Evolutionary conservation across 2,329 filamentous ascomycete species (phyloP).

Genomic region (Ophiostoma novo-ulmi): DNA sequence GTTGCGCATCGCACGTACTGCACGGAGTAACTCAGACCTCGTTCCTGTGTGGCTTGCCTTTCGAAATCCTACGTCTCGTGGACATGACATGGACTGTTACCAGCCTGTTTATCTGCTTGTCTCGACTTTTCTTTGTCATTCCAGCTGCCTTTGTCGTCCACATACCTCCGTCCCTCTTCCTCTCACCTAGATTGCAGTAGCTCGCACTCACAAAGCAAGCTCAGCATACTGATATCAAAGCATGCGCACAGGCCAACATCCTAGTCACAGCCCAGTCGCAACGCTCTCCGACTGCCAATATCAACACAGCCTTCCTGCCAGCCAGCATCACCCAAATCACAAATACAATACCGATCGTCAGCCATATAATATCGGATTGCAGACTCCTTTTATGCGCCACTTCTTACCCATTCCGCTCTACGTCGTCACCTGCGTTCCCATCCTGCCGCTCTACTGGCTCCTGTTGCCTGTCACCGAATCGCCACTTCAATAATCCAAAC

Average conservation of each 20-base stretch:
- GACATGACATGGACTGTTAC: neutral
- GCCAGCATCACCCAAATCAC: neutral
- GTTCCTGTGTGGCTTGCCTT: neutral
- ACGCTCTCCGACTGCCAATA: constrained; percentile 1
- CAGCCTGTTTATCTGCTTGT: neutral
- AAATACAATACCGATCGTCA: neutral
- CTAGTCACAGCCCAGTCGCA: neutral
- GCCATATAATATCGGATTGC: neutral
- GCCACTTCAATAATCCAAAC: neutral
- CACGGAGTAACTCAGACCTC: neutral
- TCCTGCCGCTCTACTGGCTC: neutral
- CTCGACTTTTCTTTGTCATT: constrained; percentile 3
- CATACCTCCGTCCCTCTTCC: neutral
- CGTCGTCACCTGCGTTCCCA: neutral
- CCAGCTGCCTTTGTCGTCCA: neutral
- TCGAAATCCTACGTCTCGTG: neutral
- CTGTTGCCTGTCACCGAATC: neutral
- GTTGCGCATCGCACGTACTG: neutral
- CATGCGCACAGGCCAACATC: neutral
- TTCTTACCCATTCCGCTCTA: neutral
- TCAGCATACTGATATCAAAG: constrained; percentile 1
- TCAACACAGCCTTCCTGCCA: neutral
- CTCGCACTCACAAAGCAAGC: neutral
- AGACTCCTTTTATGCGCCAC: neutral
- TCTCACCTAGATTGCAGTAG: neutral